Evolutionary conservation across 192 early-diverging fungal genomes (phyloP), one percentile per base, ranked within the genome.

Genomic region (Thoreauomyces humboldtii): DNA sequence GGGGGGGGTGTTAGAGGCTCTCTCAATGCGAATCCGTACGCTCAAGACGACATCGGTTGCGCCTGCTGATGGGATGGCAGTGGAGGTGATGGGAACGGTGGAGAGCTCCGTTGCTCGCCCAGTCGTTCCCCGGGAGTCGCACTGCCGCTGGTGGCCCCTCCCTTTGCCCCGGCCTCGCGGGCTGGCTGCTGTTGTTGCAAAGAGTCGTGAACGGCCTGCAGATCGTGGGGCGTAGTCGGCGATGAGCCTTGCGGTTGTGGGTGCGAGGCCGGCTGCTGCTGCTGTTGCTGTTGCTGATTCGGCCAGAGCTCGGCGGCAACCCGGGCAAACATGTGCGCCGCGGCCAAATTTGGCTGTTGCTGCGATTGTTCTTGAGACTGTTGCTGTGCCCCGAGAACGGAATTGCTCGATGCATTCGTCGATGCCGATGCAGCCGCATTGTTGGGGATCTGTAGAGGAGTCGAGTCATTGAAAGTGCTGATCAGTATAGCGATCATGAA

Each of bases 311-410:
- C 62, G 0, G 62, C 62, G 6, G 62, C 62, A 47, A 64, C 54
- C 12, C 62, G 29, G 1, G 62, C 62, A 51, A 64, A 64, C 22
- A 64, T 34, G 27, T 64, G 62, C 17, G 62, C 62, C 6, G 62
- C 62, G n/a, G 44, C 47, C n/a, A 61, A n/a, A n/a, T n/a, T n/a
- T n/a, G n/a, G n/a, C n/a, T n/a, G n/a, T n/a, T n/a, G n/a, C n/a
- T n/a, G n/a, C n/a, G n/a, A n/a, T n/a, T 45, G 6, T 41, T 44
- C 24, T 61, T 61, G 1, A 61, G 41, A 35, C 25, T 58, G 25
- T 21, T 36, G 24, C 35, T 11, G 21, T 32, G 56, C 32, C 21
- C 24, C 56, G 35, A 22, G 35, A 41, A 42, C 28, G 14, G 9
- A 41, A 19, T 15, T 43, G 15, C 17, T 43, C 21, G 42, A 1